Percentiles rank a stretch among this genome's conserved stretches.
Evolutionary conservation across 2,329 filamentous ascomycete genomes (phyloP).

Genomic region (Pleomassaria siparia): DNA sequence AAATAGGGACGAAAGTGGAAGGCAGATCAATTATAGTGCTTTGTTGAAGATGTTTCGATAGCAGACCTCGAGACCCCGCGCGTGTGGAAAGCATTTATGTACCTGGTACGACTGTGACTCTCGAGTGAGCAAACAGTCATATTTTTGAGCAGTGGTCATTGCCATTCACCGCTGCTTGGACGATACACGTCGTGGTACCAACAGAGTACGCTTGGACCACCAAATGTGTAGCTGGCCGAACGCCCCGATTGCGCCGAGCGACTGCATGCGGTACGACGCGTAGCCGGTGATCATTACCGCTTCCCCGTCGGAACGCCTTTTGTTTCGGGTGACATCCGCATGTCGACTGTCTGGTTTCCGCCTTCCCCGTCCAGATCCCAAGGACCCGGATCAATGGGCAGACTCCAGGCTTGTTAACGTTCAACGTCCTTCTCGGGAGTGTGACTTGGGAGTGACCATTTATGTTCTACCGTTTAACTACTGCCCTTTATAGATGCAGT

Average conservation of each 20-base stretch:
- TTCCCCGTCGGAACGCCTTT: conserved; percentile 24
- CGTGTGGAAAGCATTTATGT: not conserved
- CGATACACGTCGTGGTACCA: conserved; percentile 32
- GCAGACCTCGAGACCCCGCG: not conserved
- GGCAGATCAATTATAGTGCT: not conserved
- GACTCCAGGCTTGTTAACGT: conserved; percentile 5
- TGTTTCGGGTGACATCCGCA: conserved; percentile 17
- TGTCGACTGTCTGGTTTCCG: conserved; percentile 25
- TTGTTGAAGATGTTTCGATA: not conserved
- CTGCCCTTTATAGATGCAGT: conserved; percentile 8
- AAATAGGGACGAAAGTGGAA: not conserved
- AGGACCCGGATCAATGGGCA: conserved; percentile 1
- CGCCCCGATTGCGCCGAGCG: conserved; percentile 11
- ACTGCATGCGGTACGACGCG: not conserved
- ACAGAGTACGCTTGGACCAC: not conserved
- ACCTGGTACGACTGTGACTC: conserved; percentile 1
- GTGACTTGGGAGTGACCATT: conserved; percentile 13
- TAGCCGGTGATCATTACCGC: conserved; percentile 12
- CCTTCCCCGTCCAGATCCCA: conserved; percentile 28
- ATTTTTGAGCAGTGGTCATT: conserved; percentile 23
- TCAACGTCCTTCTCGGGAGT: conserved; percentile 11
- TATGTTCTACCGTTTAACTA: conserved; percentile 3
- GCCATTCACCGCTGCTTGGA: conserved; percentile 30
- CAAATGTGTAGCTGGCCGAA: conserved; percentile 27
- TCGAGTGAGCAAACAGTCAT: conserved; percentile 28